Base-by-base conservation (phyloP, 805 yeast genomes). In the Blastobotrys muscicola region DNA sequence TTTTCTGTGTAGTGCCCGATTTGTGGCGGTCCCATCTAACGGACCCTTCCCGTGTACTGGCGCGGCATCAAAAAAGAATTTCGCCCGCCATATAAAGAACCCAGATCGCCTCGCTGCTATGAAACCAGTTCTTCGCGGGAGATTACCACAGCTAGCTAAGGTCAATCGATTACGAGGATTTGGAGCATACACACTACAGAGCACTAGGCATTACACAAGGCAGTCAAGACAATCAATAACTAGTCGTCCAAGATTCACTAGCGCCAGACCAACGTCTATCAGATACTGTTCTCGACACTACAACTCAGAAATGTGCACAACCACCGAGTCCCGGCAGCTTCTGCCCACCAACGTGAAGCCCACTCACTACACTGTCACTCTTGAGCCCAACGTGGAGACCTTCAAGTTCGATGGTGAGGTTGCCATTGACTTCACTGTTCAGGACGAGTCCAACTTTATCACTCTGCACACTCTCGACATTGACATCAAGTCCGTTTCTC, bases 341-440 rank as follows among this genome's bases (percentile, higher is more conserved):
- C 74, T 78, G 48, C 94, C 85, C 53, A 67, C 68, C 39, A 67
- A 73, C 43, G 82, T 87, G 48, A 71, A 71, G 46, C 97, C 98
- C 31, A 53, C 66, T 31, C 84, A 83, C 62, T 90, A 92, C 60
- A 74, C 77, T 43, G 61, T 92, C 30, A 71, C 78, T 13, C 65
- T 78, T 43, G 80, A 78, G 54, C 86, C 94, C 33, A 74, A 80
- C 53, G 60, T 69, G 26, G 60, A 53, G 6, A 61, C 62, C 31
- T 71, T 69, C 50, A 53, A 56, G 39, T 62, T 49, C 47, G 44
- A 49, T 29, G 67, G 67, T 33, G 36, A 45, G 15, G 66, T 62
- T 26, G 58, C 48, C 36, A 59, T 82, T 43, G 63, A 70, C 32
- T 64, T 82, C 39, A 61, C 63, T 9, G 75, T 75, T 29, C 52